Base-by-base conservation (phyloP, 768 basidiomycete species). In the Mycena galericulata region DNA sequence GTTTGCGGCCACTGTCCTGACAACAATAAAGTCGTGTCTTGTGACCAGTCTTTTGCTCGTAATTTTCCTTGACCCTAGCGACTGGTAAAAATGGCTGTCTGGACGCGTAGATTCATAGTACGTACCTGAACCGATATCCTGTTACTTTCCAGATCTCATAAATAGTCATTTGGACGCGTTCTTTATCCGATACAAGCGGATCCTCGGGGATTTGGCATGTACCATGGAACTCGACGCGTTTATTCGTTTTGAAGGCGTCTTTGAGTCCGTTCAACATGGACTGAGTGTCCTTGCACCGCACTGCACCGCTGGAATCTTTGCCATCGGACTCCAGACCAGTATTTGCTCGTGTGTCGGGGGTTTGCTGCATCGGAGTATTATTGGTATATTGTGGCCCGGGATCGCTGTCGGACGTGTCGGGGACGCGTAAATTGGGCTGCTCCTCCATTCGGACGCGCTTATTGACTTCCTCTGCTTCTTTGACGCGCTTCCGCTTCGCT, bases 11-110 rank as follows among this genome's bases (percentile, higher is more conserved):
- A 3, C 54, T 22, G 24, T 72, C 71, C 61, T 70, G 71, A 41
- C 64, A 70, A 53, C 71, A 72, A 47, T 63, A 56, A 18, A 62
- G 36, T 6, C 59, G 57, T 4, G 50, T 59, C 50, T 69, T 69
- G 30, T 69, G 59, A 15, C 71, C 71, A 4, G 45, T 62, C 26
- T 64, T 24, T 9, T 57, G 41, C 7, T 17, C 22, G 1, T 30
- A 6, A 24, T 68, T 11, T 18, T 68, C 30, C 18, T 63, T 43
- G 29, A 68, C 54, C 15, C 47, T 47, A 26, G 22, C 49, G 50
- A 36, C 7, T 24, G 17, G 32, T 50, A n/a, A 50, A n/a, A 41
- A 34, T 30, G 32, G 9, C 32, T 10, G 30, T 60, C 27, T 38
- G 4, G 15, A 40, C 34, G 45, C 27, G 36, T 51, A 17, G 14